Percentiles rank a stretch among this genome's conserved stretches.
phyloP scores from a whole-genome alignment of 345 rosid genomes.

The Boechera retrofracta region DNA sequence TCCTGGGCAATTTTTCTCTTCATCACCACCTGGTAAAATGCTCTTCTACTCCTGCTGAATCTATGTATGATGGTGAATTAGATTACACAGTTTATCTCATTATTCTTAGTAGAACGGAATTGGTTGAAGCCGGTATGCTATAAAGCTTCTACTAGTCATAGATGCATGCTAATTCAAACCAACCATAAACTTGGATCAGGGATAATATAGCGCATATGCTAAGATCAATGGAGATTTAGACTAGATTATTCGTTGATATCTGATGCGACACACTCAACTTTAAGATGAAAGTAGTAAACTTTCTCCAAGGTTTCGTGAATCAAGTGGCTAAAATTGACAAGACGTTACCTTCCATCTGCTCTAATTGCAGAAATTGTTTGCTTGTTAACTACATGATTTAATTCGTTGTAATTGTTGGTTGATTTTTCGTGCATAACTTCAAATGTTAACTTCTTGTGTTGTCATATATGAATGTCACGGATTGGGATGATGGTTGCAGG shows the following conservation, averaged over 20 bases:
- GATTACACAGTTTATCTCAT: conserved; percentile 4
- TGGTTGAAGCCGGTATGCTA: not conserved
- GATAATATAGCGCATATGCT: not conserved
- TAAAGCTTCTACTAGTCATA: not conserved
- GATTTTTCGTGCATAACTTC: not conserved
- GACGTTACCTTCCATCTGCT: not conserved
- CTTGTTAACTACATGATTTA: not conserved
- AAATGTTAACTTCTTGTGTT: not conserved
- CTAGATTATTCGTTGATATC: not conserved
- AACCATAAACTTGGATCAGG: conserved; percentile 1
- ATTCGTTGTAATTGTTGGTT: not conserved
- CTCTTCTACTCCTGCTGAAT: not conserved
- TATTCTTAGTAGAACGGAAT: not conserved
- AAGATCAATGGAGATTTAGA: conserved; percentile 3
- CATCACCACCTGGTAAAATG: conserved; percentile 71
- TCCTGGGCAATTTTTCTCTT: conserved; percentile 79
- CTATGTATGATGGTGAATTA: not conserved
- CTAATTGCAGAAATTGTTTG: not conserved
- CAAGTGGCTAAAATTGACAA: not conserved
- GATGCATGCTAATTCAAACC: not conserved
- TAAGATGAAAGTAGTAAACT: not conserved
- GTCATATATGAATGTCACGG: conserved; percentile 16
- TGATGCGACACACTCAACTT: not conserved
- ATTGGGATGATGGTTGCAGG: conserved; percentile 52
- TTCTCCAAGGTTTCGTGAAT: not conserved